Evolutionary conservation across 106 monocot genomes (phyloP).

Genomic region (Acanthochlamys bracteata): DNA sequence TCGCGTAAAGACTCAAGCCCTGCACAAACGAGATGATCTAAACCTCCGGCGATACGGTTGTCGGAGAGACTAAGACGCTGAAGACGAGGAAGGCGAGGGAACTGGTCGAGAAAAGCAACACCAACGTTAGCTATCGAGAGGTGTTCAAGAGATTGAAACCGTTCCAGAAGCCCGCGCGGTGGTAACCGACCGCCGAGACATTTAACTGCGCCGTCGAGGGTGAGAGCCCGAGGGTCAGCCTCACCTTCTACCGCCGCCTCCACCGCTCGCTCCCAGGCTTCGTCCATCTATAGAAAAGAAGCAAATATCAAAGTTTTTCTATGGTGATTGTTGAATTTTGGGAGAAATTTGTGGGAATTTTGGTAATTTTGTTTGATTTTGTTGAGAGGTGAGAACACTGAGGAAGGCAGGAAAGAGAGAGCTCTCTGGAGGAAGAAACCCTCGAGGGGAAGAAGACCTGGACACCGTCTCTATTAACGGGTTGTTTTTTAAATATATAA

Average conservation of each 20-base stretch:
- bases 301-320: not conserved
- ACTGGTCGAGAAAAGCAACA: constrained; percentile 70
- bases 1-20: constrained; percentile 82
- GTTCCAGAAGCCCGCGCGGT: constrained; percentile 56
- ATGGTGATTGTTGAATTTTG: constrained; percentile 7
- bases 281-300: constrained; percentile 39
- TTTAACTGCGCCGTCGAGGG: constrained; percentile 86
- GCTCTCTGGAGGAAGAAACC: not conserved
- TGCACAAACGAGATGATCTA: constrained; percentile 80
- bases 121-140: constrained; percentile 92
- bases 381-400: not conserved
- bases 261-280: constrained; percentile 91
- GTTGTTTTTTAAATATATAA: too few relatives aligned
- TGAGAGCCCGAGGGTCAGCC: constrained; percentile 37
- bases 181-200: constrained; percentile 79
- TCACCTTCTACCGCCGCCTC: constrained; percentile 62
- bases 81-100: constrained; percentile 61
- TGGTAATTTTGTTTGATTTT: constrained; percentile 1
- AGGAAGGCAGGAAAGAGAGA: not conserved
- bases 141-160: constrained; percentile 66
- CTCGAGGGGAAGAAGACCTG: too few relatives aligned
- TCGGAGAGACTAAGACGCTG: constrained; percentile 81
- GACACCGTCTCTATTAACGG: too few relatives aligned
- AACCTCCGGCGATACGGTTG: constrained; percentile 82
- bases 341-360: not conserved